Evolutionary conservation across 2,329 filamentous ascomycete species (phyloP), one percentile per base, ranked within the genome.

Genomic region (Nothophoma quercina): DNA sequence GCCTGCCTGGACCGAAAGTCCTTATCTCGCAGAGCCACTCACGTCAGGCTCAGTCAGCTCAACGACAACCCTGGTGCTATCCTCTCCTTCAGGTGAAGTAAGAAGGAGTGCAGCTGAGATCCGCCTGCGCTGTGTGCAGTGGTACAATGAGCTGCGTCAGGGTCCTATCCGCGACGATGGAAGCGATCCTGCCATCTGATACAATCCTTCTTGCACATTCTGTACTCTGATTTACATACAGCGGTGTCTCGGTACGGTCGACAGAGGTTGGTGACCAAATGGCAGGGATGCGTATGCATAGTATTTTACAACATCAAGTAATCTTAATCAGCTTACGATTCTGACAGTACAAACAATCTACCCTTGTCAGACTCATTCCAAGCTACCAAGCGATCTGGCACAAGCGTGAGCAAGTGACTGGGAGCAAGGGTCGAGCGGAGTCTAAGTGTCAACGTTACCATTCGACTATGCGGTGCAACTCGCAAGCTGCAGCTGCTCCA

Each of bases 401-500:
- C 38, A 48, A 25, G 32, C 28, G 25, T 34, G 21, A 38, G 26
- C 32, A 23, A 43, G 32, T 12, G 34, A 9, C 43, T 26, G 18
- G 38, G 26, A 30, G 39, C 50, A 43, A 43, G 50, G 50, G 7
- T 43, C 15, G 18, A 38, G 26, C 26, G 18, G 26, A 28, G 30
- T 30, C 45, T 35, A 36, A 21, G 16, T 36, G 35, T 45, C 35
- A 42, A 42, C 5, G 35, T 46, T 33, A 46, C 36, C 23, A 55
- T 7, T 50, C 8, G 29, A 55, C 32, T 46, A 50, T 55, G 51
- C 46, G 43, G 41, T 50, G 30, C 34, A 18, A 48, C 51, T 25
- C 23, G 3, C 32, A 26, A 39, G 33, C 32, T 48, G 50, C 34
- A 35, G 29, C 32, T 22, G 33, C 33, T 28, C 38, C 42, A 47